phyloP scores from a whole-genome alignment of 2,329 filamentous ascomycete species.

The Phialophora chinensis region DNA sequence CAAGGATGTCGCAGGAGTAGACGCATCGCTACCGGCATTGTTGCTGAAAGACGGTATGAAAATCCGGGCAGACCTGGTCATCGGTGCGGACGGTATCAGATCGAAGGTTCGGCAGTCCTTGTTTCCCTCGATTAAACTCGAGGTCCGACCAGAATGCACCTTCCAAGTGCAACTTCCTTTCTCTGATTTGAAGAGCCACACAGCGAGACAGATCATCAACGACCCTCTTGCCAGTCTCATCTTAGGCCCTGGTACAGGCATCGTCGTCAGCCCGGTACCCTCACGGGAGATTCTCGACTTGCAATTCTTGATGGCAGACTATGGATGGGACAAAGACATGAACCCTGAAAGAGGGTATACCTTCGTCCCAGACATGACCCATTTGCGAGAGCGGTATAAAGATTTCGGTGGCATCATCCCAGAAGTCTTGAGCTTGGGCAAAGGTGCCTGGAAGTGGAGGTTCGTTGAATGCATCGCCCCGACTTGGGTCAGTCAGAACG shows the following conservation, averaged over 20 bases:
- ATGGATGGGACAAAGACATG: slow-evolving; percentile 11
- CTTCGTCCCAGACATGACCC: slow-evolving; percentile 12
- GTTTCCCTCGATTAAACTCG: slow-evolving; percentile 2
- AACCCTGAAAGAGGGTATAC: slow-evolving; percentile 5
- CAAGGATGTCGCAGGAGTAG: slow-evolving; percentile 10
- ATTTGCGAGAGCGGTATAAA: slow-evolving; percentile 3
- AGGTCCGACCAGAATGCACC: slow-evolving; percentile 1
- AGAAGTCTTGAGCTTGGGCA: slow-evolving; percentile 7
- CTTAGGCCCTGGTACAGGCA: not conserved
- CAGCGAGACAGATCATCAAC: not conserved
- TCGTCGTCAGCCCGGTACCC: not conserved
- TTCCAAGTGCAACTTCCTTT: slow-evolving; percentile 4
- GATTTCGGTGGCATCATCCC: slow-evolving; percentile 7
- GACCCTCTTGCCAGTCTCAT: not conserved
- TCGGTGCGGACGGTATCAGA: slow-evolving; percentile 2
- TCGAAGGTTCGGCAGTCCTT: slow-evolving; percentile 6
- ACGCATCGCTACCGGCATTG: slow-evolving; percentile 7
- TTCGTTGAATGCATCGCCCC: not conserved
- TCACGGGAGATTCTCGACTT: slow-evolving; percentile 13
- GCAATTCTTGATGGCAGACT: slow-evolving; percentile 4
- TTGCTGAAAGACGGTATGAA: slow-evolving; percentile 4
- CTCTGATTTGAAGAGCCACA: slow-evolving; percentile 4
- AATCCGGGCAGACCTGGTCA: slow-evolving; percentile 1
- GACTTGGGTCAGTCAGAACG: slow-evolving; percentile 12
- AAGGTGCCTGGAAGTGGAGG: slow-evolving; percentile 5